A percentile compares a stretch with the other conserved stretches of the same genome.
These are phyloP conservation scores for Ganoderma meredithae DNA, from an alignment of 1,284 basidiomycete genomes.

Conservation along the genomic window DNA sequence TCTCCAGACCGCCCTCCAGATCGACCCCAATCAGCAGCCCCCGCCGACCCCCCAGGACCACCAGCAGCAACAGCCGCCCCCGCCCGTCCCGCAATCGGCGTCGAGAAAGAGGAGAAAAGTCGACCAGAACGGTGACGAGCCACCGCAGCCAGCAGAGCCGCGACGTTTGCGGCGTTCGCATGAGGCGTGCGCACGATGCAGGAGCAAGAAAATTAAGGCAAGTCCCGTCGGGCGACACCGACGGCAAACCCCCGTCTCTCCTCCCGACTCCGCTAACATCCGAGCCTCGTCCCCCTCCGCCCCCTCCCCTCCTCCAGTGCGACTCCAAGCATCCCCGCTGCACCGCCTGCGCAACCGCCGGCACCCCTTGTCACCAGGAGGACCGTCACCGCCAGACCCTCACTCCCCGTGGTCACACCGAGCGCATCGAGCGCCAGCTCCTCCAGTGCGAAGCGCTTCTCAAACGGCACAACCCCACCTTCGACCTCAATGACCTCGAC, in stretches of 20 bases:
- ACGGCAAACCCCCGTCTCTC: constrained; percentile 73
- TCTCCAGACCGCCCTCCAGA: constrained; percentile 67
- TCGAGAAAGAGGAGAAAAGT: constrained; percentile 66
- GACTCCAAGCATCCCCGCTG: constrained; percentile 87
- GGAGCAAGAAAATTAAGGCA: constrained; percentile 94
- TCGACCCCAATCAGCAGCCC: constrained; percentile 62
- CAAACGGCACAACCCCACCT: constrained; percentile 71
- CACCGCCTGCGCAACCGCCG: constrained; percentile 80
- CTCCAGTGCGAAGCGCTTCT: constrained; percentile 77
- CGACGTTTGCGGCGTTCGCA: constrained; percentile 83
- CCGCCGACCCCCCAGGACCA: constrained; percentile 36
- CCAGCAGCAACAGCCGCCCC: constrained; percentile 49
- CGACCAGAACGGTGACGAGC: constrained; percentile 60
- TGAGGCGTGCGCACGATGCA: constrained; percentile 87
- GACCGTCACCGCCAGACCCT: constrained; percentile 84
- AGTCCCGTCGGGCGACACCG: constrained; percentile 85
- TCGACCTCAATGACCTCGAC: constrained; percentile 71
- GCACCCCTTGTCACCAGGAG: constrained; percentile 81
- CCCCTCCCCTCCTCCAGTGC: constrained; percentile 58
- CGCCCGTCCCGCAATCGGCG: constrained; percentile 40
- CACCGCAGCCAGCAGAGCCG: constrained; percentile 64
- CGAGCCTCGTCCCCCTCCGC: constrained; percentile 40
- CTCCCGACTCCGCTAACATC: constrained; percentile 33
- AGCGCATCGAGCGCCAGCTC: constrained; percentile 79
- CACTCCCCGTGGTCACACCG: constrained; percentile 81